phyloP scores from a whole-genome alignment of 176 grass and related monocot genomes.

The Oryza glumipatula region DNA sequence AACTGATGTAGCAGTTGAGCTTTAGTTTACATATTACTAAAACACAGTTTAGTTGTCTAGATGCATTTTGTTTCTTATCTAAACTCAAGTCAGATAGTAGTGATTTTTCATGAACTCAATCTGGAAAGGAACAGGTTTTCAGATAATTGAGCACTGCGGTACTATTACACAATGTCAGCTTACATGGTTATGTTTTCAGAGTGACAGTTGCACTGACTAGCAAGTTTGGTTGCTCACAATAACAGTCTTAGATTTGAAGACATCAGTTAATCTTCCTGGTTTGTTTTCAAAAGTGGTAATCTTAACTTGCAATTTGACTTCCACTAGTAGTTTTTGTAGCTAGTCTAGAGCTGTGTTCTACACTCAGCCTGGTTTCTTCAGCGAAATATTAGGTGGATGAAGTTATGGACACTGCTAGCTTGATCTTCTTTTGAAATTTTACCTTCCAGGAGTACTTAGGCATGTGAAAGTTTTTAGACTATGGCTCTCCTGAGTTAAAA shows the following conservation, averaged over 20 bases:
- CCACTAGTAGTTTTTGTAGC: not conserved
- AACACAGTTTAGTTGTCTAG: not conserved
- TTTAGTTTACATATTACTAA: not conserved
- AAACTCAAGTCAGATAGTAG: not conserved
- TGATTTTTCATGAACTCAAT: not conserved
- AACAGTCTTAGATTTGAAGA: not conserved
- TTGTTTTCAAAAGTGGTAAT: not conserved
- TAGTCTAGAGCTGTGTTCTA: not conserved
- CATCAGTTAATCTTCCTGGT: not conserved
- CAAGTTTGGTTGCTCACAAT: not conserved
- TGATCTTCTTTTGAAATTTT: conserved; percentile 8
- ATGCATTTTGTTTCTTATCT: not conserved
- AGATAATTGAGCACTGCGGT: not conserved
- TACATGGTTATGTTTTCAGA: not conserved
- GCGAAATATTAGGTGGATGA: not conserved
- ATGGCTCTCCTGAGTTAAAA: not conserved
- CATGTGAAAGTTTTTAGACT: conserved; percentile 1
- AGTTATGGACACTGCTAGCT: not conserved
- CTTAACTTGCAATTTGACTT: not conserved
- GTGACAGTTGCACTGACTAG: not conserved
- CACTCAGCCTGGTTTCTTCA: not conserved
- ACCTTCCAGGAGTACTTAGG: not conserved
- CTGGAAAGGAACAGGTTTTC: not conserved
- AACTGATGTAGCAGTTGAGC: not conserved
- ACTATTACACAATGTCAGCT: not conserved